Evolutionary conservation across 176 grass and related monocot genomes (phyloP).

Genomic region (Oryza longistaminata): DNA sequence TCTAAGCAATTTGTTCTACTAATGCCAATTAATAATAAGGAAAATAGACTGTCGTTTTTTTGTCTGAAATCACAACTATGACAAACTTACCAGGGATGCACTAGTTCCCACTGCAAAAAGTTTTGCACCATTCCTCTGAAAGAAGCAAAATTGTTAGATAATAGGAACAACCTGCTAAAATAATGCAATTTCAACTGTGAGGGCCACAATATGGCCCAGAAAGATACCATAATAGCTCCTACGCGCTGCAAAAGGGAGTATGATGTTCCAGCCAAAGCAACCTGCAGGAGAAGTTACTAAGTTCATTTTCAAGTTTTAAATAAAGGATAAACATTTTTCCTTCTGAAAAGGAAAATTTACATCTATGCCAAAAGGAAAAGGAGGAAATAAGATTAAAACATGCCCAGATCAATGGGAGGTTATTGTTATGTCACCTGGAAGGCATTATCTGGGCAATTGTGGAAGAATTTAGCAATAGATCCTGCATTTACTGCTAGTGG

Average conservation of each 20-base stretch:
- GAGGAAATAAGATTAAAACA: background rate
- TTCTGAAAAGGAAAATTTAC: background rate
- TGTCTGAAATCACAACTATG: constrained; percentile 7
- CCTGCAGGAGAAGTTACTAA: constrained; percentile 44
- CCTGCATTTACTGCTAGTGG: constrained; percentile 69
- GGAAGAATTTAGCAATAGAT: constrained; percentile 78
- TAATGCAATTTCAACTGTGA: constrained; percentile 9
- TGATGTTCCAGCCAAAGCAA: constrained; percentile 89
- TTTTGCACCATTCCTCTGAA: constrained; percentile 92
- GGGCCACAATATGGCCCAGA: constrained; percentile 23
- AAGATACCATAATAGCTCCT: constrained; percentile 87
- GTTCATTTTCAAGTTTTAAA: constrained; percentile 16
- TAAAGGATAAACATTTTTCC: background rate
- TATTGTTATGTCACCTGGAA: constrained; percentile 72
- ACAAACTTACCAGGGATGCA: constrained; percentile 80
- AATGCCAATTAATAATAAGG: constrained; percentile 2
- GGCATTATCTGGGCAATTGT: constrained; percentile 96
- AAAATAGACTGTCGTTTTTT: background rate
- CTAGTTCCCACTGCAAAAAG: constrained; percentile 89
- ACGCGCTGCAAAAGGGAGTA: constrained; percentile 89
- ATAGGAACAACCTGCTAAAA: constrained; percentile 20
- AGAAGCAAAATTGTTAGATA: constrained; percentile 30
- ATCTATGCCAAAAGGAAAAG: background rate
- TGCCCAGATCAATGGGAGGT: constrained; percentile 1
- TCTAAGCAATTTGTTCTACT: background rate